Base-by-base conservation (phyloP, 75 land plant genomes). In the Isoetes taiwanensis region DNA sequence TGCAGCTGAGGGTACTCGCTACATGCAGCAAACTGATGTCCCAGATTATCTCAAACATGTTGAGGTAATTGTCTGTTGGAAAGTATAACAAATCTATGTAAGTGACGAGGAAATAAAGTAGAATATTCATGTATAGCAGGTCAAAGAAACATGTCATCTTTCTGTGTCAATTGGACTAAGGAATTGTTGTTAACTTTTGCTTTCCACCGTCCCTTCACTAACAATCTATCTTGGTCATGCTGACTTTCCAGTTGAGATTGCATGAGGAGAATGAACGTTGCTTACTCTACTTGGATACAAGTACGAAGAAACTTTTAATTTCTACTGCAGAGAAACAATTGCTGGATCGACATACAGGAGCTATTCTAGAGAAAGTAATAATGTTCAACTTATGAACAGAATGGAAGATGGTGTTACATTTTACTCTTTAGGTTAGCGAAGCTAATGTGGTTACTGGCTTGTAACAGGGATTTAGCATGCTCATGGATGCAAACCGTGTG, bases 241-340 rank as follows among this genome's bases (percentile, higher is more conserved):
- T 63, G 14, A 42, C 54, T 14, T 39, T 61, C 43, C 80, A 94
- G 99, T 37, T 42, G 21, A 74, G 99, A 63, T 69, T 94, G 56
- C 86, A 94, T 52, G 99, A 89, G 70, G 99, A 94, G 63, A 80
- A 89, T 64, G 96, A 94, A 66, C 76, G 99, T 28, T 94, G 99
- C 40, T 55, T 94, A 23, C 73, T 82, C 12, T 94, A 89, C 71
- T 57, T 94, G 71, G 99, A 94, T 65, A 75, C 72, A 19, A 72
- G 69, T 61, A 94, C 99, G 24, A 76, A 80, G 58, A 94, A 85
- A 72, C 76, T 76, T 17, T 65, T 94, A 24, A 68, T 94, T 14
- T 74, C 80, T 28, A 85, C 84, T 40, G 70, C 80, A 27, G 99
- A 94, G 50, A 89, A 64, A 35, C 99, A 94, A 65, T 83, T 94